Evolutionary conservation across 768 basidiomycete genomes (phyloP), one percentile per base, ranked within the genome.

Genomic region (Kwoniella dendrophila): DNA sequence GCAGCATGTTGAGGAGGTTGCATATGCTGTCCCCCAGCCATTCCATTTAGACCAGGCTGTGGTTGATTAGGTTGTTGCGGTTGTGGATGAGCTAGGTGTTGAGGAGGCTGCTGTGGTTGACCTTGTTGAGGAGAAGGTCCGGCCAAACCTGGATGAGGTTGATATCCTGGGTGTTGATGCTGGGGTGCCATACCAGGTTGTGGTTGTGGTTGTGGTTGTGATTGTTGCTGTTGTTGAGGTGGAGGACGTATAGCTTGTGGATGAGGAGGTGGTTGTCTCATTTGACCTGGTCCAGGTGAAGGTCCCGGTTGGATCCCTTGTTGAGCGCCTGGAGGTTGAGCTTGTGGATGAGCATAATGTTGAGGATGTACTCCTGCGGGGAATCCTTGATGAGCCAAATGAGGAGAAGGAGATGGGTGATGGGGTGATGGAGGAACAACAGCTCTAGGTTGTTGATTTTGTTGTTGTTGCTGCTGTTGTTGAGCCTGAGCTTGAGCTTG

Each of bases 361-460:
- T 69, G 66, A 16, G 73, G 72, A 65, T 70, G 71, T 44, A 70
- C 62, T 27, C 53, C 40, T 2, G 27, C 50, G 11, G 70, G 68
- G 56, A 74, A 74, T 20, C 70, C 67, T 54, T 72, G 72, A 33
- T 72, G 72, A 16, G 67, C 40, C 34, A 74, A 48, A 59, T 74
- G 73, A 7, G 75, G 72, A 1, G 69, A 72, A 40, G 72, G 70
- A 12, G 67, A 67, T n/a, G 70, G 72, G 56, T 72, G 74, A 54
- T 70, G 72, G 22, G 72, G 67, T 32, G 69, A 69, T 22, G 71
- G 69, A 26, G 73, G 69, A 20, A 71, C 58, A 20, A 47, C 62
- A 18, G 61, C 51, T n/a, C 62, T 62, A 55, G 56, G 62, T 32
- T 60, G 62, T 38, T 62, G 64, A 5, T 54, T 56, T 24, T 61